Evolutionary conservation across 257 asterid species (phyloP).

Genomic region (Solanum sejunctum): DNA sequence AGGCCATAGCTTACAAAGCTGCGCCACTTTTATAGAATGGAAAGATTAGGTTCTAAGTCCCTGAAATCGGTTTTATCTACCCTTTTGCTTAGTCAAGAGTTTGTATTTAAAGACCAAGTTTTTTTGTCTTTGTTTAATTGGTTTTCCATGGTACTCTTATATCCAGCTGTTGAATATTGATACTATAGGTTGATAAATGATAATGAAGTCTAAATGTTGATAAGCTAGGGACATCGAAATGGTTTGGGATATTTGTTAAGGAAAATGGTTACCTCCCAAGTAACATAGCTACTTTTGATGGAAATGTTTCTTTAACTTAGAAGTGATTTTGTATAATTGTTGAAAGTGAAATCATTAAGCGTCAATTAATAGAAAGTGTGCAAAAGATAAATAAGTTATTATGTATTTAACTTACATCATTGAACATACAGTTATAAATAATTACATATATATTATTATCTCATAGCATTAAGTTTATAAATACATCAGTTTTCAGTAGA

Average conservation of each 20-base stretch:
- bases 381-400: no score
- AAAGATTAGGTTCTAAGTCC: not conserved
- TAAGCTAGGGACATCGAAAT: not conserved
- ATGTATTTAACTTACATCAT: no score
- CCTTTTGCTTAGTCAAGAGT: not conserved
- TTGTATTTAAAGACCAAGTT: not conserved
- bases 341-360: no score
- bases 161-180: not conserved
- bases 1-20: not conserved
- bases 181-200: not conserved
- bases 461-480: no score
- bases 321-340: no score
- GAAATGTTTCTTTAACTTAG: not conserved
- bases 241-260: not conserved
- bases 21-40: not conserved
- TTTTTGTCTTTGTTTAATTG: not conserved
- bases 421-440: no score
- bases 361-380: no score
- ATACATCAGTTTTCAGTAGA: no score
- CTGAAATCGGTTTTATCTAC: not conserved
- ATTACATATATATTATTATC: no score
- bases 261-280: no score
- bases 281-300: not conserved
- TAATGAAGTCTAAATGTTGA: not conserved
- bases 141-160: not conserved